Percentiles rank a stretch among this genome's conserved stretches.
These are phyloP conservation scores for Arachnopeziza araneosa DNA, from an alignment of 2,329 filamentous ascomycete genomes.

Conservation along the genomic window DNA sequence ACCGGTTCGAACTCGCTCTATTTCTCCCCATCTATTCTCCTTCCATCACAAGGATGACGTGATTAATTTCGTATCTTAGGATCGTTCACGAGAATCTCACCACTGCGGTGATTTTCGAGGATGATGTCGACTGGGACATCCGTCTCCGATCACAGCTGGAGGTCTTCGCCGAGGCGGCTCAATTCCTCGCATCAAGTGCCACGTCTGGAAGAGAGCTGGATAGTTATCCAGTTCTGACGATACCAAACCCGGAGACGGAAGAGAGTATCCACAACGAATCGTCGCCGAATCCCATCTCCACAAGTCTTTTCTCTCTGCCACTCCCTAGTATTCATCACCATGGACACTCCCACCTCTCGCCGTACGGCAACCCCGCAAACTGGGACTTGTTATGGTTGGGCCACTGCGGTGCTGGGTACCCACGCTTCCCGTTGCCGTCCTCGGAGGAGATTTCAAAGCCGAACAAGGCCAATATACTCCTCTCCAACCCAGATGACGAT, in stretches of 20 bases:
- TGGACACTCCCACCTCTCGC: background rate
- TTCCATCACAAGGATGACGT: constrained; percentile 48
- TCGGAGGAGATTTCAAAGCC: background rate
- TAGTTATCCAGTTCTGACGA: constrained; percentile 13
- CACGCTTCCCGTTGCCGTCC: background rate
- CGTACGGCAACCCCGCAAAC: constrained; percentile 11
- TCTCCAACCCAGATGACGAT: constrained; percentile 12
- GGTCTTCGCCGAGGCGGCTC: constrained; percentile 10
- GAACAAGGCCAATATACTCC: constrained; percentile 2
- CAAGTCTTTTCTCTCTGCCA: background rate
- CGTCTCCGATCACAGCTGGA: constrained; percentile 16
- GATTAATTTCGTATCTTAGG: constrained; percentile 4
- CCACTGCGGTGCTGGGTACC: constrained; percentile 17
- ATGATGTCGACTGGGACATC: constrained; percentile 42
- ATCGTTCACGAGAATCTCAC: constrained; percentile 26
- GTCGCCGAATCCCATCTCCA: constrained; percentile 6
- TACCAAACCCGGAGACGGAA: constrained; percentile 1
- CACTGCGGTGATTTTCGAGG: constrained; percentile 39
- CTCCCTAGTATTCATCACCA: background rate
- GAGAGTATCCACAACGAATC: constrained; percentile 10
- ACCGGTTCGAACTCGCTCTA: constrained; percentile 36
- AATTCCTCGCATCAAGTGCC: background rate
- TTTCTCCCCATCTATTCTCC: constrained; percentile 32
- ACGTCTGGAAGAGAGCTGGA: constrained; percentile 2
- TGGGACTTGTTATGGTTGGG: constrained; percentile 20